Evolutionary conservation across 179 eudicot species (phyloP).

Genomic region (Gypsophila paniculata): DNA sequence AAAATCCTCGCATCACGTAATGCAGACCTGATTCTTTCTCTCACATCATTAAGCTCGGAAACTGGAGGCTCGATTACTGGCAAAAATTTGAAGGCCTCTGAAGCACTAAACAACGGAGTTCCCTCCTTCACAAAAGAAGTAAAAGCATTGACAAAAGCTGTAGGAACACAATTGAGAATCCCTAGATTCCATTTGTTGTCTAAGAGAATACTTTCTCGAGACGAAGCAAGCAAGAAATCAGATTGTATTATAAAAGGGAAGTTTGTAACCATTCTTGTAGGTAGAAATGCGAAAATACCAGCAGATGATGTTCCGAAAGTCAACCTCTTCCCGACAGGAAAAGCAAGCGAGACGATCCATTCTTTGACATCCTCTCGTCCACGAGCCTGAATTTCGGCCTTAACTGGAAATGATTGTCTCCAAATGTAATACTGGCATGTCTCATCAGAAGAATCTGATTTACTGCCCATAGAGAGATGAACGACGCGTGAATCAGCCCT

Average conservation of each 20-base stretch:
- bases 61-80: slow-evolving; percentile 29
- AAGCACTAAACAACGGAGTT: slow-evolving; percentile 7
- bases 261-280: slow-evolving; percentile 37
- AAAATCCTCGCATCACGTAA: slow-evolving; percentile 18
- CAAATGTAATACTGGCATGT: slow-evolving; percentile 34
- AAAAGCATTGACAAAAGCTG: slow-evolving; percentile 29
- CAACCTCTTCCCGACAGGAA: slow-evolving; percentile 33
- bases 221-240: slow-evolving; percentile 40
- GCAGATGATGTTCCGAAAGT: slow-evolving; percentile 23
- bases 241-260: slow-evolving; percentile 40
- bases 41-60: slow-evolving; percentile 26
- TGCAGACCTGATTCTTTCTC: slow-evolving; percentile 21
- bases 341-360: slow-evolving; percentile 35
- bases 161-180: slow-evolving; percentile 33
- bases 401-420: slow-evolving; percentile 36
- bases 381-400: slow-evolving; percentile 21
- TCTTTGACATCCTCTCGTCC: slow-evolving; percentile 33
- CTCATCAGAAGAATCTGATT: slow-evolving; percentile 1
- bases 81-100: slow-evolving; percentile 25
- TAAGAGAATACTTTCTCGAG: slow-evolving; percentile 33
- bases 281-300: slow-evolving; percentile 40
- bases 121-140: slow-evolving; percentile 27
- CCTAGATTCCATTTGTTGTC: slow-evolving; percentile 38
- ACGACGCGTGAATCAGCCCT: slow-evolving; percentile 31
- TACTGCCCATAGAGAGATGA: slow-evolving; percentile 23